phyloP scores from a whole-genome alignment of 116 monocot species.

The Trichopus zeylanicus region DNA sequence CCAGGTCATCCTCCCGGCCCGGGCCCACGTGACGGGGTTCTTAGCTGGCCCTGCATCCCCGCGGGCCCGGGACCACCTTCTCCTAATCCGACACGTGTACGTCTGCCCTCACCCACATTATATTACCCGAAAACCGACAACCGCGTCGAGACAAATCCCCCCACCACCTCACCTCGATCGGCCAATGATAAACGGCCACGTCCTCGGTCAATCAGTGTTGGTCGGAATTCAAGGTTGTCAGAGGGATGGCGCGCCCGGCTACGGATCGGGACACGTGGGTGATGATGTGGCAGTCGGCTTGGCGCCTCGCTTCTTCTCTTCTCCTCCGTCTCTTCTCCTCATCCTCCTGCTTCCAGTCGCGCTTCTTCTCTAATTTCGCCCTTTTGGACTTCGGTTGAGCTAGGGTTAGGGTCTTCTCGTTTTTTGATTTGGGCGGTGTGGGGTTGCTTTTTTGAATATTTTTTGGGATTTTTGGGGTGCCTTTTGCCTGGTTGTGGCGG shows the following conservation, averaged over 20 bases:
- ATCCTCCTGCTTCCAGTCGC: neutral
- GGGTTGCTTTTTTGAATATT: neutral
- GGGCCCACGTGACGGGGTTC: slow-evolving; percentile 1
- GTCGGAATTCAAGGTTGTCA: neutral
- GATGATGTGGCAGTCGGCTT: slow-evolving; percentile 13
- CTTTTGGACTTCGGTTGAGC: neutral
- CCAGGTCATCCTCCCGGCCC: neutral
- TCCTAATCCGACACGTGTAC: neutral
- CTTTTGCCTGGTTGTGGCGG: neutral
- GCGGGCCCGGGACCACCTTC: neutral
- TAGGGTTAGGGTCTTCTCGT: too few species aligned
- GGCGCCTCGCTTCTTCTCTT: slow-evolving; percentile 5
- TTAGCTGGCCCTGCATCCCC: neutral
- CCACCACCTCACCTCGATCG: neutral
- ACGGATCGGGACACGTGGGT: neutral
- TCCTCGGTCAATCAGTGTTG: neutral
- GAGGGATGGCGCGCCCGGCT: neutral
- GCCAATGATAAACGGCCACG: neutral
- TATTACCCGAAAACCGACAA: neutral
- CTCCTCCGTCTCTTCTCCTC: neutral
- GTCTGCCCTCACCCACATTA: neutral
- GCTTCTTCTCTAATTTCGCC: neutral
- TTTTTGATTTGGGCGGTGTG: neutral
- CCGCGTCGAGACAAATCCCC: neutral
- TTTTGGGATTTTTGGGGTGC: neutral